These are phyloP conservation scores for Mycena latifolia DNA, from an alignment of 768 basidiomycete species.

Conservation along the genomic window DNA sequence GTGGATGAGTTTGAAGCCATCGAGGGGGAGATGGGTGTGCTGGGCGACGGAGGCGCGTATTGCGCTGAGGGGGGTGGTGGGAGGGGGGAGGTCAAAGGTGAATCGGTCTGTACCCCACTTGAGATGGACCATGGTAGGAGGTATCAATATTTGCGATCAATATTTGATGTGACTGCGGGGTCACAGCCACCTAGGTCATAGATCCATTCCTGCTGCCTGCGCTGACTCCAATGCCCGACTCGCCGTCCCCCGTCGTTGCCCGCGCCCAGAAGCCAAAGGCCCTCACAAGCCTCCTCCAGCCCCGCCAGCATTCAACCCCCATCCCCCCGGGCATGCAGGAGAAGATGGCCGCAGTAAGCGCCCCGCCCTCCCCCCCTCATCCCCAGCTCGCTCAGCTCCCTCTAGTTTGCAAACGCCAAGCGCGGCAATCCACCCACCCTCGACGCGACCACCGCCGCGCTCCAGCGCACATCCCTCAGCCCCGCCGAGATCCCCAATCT, in stretches of 20 bases:
- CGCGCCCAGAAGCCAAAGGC: constrained; percentile 44
- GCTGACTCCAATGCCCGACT: constrained; percentile 35
- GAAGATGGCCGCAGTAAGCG: constrained; percentile 89
- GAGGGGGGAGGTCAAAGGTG: constrained; percentile 66
- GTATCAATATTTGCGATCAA: too few relatives aligned
- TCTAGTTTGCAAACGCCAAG: constrained; percentile 48
- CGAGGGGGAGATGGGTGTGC: constrained; percentile 76
- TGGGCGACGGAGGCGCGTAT: constrained; percentile 76
- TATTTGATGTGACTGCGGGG: too few relatives aligned
- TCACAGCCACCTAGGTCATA: too few relatives aligned
- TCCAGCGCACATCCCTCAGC: constrained; percentile 51
- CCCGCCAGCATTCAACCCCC: constrained; percentile 63
- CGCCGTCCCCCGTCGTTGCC: constrained; percentile 34
- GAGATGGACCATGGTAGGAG: constrained; percentile 49
- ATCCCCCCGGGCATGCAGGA: constrained; percentile 93
- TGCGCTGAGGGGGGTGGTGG: constrained; percentile 66
- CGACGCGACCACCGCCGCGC: constrained; percentile 55
- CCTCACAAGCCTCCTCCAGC: constrained; percentile 59
- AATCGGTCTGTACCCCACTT: constrained; percentile 62
- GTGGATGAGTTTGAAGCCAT: constrained; percentile 89
- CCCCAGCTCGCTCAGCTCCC: constrained; percentile 9
- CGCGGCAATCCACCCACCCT: constrained; percentile 44
- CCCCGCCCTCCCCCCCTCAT: constrained; percentile 33
- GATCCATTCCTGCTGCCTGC: constrained; percentile 17
- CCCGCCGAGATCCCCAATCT: constrained; percentile 42